Evolutionary conservation across 805 yeast species (phyloP).

Genomic region (Teunomyces barrocoloradensis): DNA sequence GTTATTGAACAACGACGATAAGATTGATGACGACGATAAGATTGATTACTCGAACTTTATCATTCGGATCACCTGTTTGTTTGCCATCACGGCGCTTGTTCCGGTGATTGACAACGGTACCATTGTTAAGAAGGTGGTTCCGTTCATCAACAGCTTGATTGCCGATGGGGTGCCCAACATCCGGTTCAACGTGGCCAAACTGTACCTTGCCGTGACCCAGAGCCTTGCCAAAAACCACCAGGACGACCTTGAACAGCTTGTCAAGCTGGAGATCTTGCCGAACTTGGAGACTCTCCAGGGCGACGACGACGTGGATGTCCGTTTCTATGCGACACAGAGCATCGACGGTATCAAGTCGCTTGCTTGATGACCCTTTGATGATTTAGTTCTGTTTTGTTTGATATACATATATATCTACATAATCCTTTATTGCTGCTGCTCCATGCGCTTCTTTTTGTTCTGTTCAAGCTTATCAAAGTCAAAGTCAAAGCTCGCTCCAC

Average conservation of each 20-base stretch:
- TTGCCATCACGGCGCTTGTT: constrained; percentile 79
- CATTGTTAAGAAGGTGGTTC: constrained; percentile 65
- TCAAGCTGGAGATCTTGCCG: constrained; percentile 54
- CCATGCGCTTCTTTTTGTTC: constrained; percentile 9
- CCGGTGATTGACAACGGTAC: constrained; percentile 62
- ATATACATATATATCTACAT: neutral
- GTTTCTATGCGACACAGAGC: constrained; percentile 76
- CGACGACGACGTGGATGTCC: constrained; percentile 87
- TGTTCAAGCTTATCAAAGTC: constrained; percentile 43
- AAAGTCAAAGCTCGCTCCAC: constrained; percentile 47
- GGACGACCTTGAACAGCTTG: constrained; percentile 24
- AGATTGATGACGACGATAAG: constrained; percentile 27
- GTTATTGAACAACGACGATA: constrained; percentile 45
- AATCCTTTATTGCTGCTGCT: neutral
- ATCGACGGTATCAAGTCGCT: constrained; percentile 29
- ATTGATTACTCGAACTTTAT: constrained; percentile 71
- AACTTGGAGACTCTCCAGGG: constrained; percentile 59
- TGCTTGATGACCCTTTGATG: constrained; percentile 1
- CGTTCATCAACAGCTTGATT: constrained; percentile 70
- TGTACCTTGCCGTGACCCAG: constrained; percentile 61
- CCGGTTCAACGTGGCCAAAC: constrained; percentile 90
- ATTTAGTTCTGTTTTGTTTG: neutral
- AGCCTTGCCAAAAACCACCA: constrained; percentile 35
- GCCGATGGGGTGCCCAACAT: constrained; percentile 91
- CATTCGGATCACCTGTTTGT: constrained; percentile 86